Evolutionary conservation across 495 filamentous ascomycete genomes (phyloP), one percentile per base, ranked within the genome.

Genomic region (Xylaria intraflava): DNA sequence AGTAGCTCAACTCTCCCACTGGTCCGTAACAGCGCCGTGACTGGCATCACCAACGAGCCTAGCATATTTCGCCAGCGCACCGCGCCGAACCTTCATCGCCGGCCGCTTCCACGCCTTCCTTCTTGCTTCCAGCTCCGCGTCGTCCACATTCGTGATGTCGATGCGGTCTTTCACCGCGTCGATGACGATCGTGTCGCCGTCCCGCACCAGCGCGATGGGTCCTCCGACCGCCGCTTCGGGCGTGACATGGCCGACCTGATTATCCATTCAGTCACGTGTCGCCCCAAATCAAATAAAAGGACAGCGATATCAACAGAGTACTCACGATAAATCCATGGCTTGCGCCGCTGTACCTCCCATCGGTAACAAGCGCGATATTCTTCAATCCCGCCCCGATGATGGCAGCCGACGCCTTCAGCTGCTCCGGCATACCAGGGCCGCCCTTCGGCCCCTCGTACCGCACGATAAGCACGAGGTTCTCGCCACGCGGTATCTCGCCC

Each of bases 401-500:
- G 6, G 89, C 88, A 1, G 90, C 92, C 56, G 81, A 86, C 8
- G 93, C 86, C 64, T 86, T 90, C 29, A 96, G 78, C 72, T 96
- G 90, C 70, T 98, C 93, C n/a, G 93, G 93, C 93, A 98, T 98
- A 14, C 93, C 93, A 6, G 93, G 93, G 0, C 92, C 93, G 62
- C 93, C 93, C 66, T 89, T 90, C 6, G 93, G 93, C 0, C 93
- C 93, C 67, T 98, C 93, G 65, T 96, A 97, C 30, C 93, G 85
- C 31, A 98, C 92, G 17, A 96, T 82, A 36, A 96, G 73, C 10
- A 96, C 93, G n/a, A 95, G 78, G 61, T 94, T 94, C 39, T 70
- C 72, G 61, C 90, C 86, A 24, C 80, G 77, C 40, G 78, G 82
- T 30, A 89, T 87, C 47, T 79, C 63, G 27, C 88, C 86, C 36